phyloP scores from a whole-genome alignment of 2,329 filamentous ascomycete species.

The Penicillium janthinellum region DNA sequence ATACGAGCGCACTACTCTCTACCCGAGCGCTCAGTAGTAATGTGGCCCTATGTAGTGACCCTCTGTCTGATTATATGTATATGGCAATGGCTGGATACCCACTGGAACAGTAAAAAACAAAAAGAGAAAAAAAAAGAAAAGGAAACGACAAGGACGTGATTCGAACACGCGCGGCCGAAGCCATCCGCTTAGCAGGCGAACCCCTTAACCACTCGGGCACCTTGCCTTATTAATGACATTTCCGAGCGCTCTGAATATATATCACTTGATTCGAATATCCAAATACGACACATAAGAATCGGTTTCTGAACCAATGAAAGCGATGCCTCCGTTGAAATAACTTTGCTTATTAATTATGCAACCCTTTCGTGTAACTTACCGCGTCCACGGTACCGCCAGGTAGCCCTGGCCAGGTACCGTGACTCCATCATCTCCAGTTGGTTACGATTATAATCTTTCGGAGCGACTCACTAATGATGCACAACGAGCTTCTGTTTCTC shows the following conservation, averaged over 20 bases:
- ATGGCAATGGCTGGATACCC: too few relatives aligned
- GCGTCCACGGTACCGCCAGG: too few relatives aligned
- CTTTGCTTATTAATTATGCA: neutral
- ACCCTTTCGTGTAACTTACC: neutral
- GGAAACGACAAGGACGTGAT: slow-evolving; percentile 3
- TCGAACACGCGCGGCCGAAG: slow-evolving; percentile 6
- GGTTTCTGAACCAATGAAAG: too few relatives aligned
- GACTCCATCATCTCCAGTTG: too few relatives aligned
- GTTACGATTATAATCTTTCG: neutral
- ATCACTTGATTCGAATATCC: neutral
- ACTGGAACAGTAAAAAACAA: neutral
- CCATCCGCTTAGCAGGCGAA: slow-evolving; percentile 8
- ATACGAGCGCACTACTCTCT: too few relatives aligned
- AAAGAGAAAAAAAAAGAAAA: neutral
- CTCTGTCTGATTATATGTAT: too few relatives aligned
- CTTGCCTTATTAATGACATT: neutral
- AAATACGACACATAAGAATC: neutral
- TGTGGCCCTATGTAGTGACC: too few relatives aligned
- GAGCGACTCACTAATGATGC: neutral
- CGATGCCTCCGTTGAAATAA: too few relatives aligned
- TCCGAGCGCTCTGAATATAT: neutral
- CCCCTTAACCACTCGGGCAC: slow-evolving; percentile 5
- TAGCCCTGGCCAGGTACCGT: too few relatives aligned
- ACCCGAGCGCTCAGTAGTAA: too few relatives aligned
- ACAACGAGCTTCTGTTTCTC: neutral